Evolutionary conservation across 108 stramenopile genomes (phyloP), one percentile per base, ranked within the genome.

Genomic region (Fragilaria crotonensis): DNA sequence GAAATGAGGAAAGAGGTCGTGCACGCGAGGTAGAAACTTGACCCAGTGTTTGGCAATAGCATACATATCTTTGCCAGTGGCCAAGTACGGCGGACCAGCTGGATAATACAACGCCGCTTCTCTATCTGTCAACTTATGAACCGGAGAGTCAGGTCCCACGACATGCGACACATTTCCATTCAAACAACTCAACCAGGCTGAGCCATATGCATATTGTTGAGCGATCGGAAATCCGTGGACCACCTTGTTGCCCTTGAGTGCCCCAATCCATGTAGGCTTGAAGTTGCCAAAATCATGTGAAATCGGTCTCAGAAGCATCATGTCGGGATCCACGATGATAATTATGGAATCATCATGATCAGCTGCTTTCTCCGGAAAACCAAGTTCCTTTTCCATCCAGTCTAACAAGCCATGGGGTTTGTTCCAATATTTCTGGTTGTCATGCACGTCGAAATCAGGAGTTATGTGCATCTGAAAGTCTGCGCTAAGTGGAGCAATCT

Each of bases 1-100:
- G 11, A 83, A 63, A 25, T 69, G 45, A 4, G 79, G 77, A 41
- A 78, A 76, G 25, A 79, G 64, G 3, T 44, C 59, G 65, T 86
- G 70, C 5, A 89, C 83, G 33, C 49, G 54, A 23, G 81, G 76
- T 11, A 80, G 83, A 21, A 90, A 75, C 21, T 84, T 77, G 20
- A 67, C 51, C 97, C 97, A 97, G 23, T 78, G 60, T 21, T 63
- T 73, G 3, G 78, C 81, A 33, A 97, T 77, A 25, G 58, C 70
- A 45, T 74, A 79, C 72, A 93, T 76, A 60, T 97, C 97, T 2
- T 57, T 54, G 5, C 72, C 79, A 19, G 83, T 85, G 49, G 80
- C 89, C 26, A 96, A 67, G 50, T 97, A 97, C 0, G 97, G 96
- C 5, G 97, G 91, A 23, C 97, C 97, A 5, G 89, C 94, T 30